phyloP scores from a whole-genome alignment of 2,329 filamentous ascomycete species.

The Epichloe gansuensis region DNA sequence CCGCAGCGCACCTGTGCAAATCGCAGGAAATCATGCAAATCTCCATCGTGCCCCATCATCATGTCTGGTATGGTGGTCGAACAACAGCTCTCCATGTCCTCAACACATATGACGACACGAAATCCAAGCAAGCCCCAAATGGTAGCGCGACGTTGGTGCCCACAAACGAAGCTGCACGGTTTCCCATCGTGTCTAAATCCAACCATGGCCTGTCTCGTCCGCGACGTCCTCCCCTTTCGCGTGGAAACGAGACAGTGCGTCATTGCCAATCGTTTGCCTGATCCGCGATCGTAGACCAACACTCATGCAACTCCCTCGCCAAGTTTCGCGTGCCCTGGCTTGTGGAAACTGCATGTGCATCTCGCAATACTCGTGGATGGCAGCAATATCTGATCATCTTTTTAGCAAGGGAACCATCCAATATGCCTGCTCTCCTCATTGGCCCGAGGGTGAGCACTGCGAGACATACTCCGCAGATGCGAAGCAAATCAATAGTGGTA shows the following conservation, averaged over 20 bases:
- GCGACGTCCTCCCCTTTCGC: neutral
- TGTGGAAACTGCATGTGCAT: neutral
- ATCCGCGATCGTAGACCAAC: neutral
- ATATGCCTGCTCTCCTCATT: too few relatives aligned
- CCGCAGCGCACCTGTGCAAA: neutral
- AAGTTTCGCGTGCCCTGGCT: neutral
- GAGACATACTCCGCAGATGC: neutral
- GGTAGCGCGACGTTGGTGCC: neutral
- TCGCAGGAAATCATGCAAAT: neutral
- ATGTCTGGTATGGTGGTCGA: neutral
- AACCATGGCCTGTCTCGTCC: neutral
- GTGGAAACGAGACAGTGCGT: slow-evolving; percentile 4
- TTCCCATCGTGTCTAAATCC: slow-evolving; percentile 1
- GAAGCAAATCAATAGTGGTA: neutral
- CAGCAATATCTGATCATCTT: neutral
- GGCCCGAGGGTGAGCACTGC: too few relatives aligned
- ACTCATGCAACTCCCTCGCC: neutral
- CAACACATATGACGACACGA: too few relatives aligned
- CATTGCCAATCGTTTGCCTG: neutral
- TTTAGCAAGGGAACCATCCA: too few relatives aligned
- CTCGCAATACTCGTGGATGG: neutral
- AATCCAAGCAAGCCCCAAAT: neutral
- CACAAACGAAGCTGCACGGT: neutral
- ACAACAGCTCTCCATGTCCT: too few relatives aligned
- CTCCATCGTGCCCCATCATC: neutral